These are phyloP conservation scores for Fagopyrum esculentum DNA, from an alignment of 148 eudicot species.

Conservation along the genomic window DNA sequence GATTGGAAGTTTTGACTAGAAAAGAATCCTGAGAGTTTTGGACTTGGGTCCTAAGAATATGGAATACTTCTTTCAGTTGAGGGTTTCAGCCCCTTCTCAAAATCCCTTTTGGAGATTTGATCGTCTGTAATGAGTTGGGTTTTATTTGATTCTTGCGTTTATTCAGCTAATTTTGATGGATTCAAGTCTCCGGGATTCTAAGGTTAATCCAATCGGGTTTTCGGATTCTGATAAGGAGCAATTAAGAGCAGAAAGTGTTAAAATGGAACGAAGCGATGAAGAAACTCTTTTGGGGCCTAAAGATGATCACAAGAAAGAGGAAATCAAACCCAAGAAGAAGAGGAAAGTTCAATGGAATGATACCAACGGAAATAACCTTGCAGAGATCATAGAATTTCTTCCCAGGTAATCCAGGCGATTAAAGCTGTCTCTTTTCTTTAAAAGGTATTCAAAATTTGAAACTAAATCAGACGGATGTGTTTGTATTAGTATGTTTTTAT, in stretches of 20 bases:
- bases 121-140: background rate
- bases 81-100: constrained; percentile 7
- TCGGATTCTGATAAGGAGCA: constrained; percentile 19
- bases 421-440: constrained; percentile 14
- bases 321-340: constrained; percentile 35
- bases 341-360: constrained; percentile 93
- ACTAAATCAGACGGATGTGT: background rate
- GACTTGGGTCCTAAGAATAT: background rate
- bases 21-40: background rate
- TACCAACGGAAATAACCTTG: constrained; percentile 62
- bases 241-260: constrained; percentile 19
- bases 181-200: constrained; percentile 23
- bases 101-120: constrained; percentile 5
- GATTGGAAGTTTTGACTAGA: background rate
- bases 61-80: background rate
- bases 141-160: background rate
- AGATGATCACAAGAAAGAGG: constrained; percentile 19
- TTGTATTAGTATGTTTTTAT: background rate
- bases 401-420: constrained; percentile 53
- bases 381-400: constrained; percentile 64
- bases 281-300: constrained; percentile 35
- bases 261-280: constrained; percentile 35
- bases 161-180: constrained; percentile 21
- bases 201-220: constrained; percentile 29
- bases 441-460: background rate